phyloP scores from a whole-genome alignment of 1,284 basidiomycete genomes.

The Apiotrichum brassicae region DNA sequence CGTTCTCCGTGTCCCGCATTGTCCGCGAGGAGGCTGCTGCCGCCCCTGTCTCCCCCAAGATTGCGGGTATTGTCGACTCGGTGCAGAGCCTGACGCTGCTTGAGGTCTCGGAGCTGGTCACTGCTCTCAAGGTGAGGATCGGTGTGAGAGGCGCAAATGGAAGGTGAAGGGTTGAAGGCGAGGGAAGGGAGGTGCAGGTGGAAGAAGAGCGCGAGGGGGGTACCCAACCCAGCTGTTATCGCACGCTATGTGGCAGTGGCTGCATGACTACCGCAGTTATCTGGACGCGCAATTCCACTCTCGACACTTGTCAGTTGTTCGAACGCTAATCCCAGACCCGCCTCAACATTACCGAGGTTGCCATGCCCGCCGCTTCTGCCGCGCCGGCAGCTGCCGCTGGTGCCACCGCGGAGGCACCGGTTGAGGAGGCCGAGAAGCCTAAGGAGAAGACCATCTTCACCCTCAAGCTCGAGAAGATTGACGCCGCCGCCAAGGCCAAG shows the following conservation, averaged over 20 bases:
- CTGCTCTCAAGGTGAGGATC: slow-evolving; percentile 70
- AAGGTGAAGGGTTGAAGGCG: too few relatives aligned
- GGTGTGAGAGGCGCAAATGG: too few relatives aligned
- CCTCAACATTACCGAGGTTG: slow-evolving; percentile 96
- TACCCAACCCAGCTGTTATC: too few relatives aligned
- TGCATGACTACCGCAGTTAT: too few relatives aligned
- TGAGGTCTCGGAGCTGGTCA: slow-evolving; percentile 94
- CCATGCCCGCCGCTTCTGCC: slow-evolving; percentile 74
- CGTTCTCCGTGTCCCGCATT: slow-evolving; percentile 28
- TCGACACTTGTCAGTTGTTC: too few relatives aligned
- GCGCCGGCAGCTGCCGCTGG: slow-evolving; percentile 55
- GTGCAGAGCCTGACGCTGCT: slow-evolving; percentile 85
- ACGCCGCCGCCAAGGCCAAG: slow-evolving; percentile 86
- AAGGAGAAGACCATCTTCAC: slow-evolving; percentile 97
- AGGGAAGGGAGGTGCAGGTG: too few relatives aligned
- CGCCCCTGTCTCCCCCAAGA: slow-evolving; percentile 51
- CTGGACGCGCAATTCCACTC: too few relatives aligned
- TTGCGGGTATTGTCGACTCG: slow-evolving; percentile 83
- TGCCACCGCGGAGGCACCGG: slow-evolving; percentile 47
- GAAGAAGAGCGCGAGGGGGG: too few relatives aligned
- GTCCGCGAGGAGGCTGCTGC: slow-evolving; percentile 24
- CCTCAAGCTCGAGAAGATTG: slow-evolving; percentile 88
- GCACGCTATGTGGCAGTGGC: too few relatives aligned
- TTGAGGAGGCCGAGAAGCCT: slow-evolving; percentile 75
- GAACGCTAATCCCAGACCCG: slow-evolving; percentile 58